A percentile compares a stretch with the other conserved stretches of the same genome.
Conservation (phyloP, 768 basidiomycete genomes). For the Suillus bovinus region DNA sequence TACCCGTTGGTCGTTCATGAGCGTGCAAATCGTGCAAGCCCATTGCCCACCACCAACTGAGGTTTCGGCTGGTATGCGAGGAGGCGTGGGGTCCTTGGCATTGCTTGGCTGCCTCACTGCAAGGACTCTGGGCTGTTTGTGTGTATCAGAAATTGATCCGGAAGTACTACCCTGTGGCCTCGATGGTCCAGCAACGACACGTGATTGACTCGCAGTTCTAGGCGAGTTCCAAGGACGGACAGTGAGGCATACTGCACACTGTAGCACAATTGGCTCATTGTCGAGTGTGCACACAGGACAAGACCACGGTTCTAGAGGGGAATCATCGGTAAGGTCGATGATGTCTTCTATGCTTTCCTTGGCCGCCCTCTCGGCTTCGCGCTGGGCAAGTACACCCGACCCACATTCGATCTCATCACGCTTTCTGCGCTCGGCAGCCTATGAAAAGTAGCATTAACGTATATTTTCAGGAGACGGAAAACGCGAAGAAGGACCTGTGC, state of each 20-base stretch:
- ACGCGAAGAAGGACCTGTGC: conserved; percentile 53
- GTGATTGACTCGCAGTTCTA: background rate
- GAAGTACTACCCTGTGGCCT: conserved; percentile 25
- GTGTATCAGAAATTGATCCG: background rate
- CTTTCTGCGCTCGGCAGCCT: conserved; percentile 86
- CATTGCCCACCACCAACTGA: conserved; percentile 35
- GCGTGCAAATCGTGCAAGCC: conserved; percentile 63
- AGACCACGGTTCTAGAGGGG: conserved; percentile 38
- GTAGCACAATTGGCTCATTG: conserved; percentile 46
- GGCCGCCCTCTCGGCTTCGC: conserved; percentile 70
- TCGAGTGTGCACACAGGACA: conserved; percentile 61
- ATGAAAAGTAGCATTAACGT: conserved; percentile 2
- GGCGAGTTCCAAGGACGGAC: conserved; percentile 31
- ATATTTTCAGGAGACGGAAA: background rate
- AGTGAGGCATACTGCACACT: conserved; percentile 58
- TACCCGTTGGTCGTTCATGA: conserved; percentile 52
- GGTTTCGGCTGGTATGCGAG: background rate
- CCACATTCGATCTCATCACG: conserved; percentile 77
- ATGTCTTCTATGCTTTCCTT: conserved; percentile 57
- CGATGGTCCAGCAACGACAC: conserved; percentile 11
- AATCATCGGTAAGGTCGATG: conserved; percentile 56
- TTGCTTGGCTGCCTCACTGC: conserved; percentile 8
- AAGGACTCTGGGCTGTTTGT: background rate
- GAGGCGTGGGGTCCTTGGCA: conserved; percentile 1
- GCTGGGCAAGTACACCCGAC: conserved; percentile 53